Conservation (phyloP, 495 filamentous ascomycete species). For the Penicillium lividum region DNA sequence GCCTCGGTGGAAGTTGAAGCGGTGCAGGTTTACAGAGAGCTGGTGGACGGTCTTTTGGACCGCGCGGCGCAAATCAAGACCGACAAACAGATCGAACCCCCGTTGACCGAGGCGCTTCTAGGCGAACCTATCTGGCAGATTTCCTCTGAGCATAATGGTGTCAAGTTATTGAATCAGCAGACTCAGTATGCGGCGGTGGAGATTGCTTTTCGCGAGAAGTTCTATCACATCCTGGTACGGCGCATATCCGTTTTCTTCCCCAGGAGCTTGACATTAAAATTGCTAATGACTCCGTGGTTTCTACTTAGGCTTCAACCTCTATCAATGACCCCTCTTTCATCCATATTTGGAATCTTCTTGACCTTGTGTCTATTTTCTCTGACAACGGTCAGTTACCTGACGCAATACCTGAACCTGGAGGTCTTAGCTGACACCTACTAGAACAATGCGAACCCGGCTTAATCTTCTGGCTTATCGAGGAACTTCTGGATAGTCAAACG, state of each 20-base stretch:
- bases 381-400: slow-evolving; percentile 60
- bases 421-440: slow-evolving; percentile 33
- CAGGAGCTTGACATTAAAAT: slow-evolving; percentile 2
- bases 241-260: background rate
- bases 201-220: slow-evolving; percentile 73
- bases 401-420: slow-evolving; percentile 5
- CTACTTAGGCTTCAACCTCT: slow-evolving; percentile 59
- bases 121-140: slow-evolving; percentile 44
- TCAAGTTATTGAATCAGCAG: slow-evolving; percentile 36
- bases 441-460: slow-evolving; percentile 84
- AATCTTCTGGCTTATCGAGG: slow-evolving; percentile 87
- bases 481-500: slow-evolving; percentile 93
- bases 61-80: slow-evolving; percentile 66
- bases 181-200: slow-evolving; percentile 68
- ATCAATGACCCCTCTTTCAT: slow-evolving; percentile 77
- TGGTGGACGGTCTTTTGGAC: slow-evolving; percentile 63
- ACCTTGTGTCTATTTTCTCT: slow-evolving; percentile 82
- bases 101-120: slow-evolving; percentile 59
- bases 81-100: slow-evolving; percentile 70
- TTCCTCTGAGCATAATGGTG: slow-evolving; percentile 26
- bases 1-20: slow-evolving; percentile 52
- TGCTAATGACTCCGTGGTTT: slow-evolving; percentile 21
- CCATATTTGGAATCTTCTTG: slow-evolving; percentile 87
- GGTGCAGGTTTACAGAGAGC: slow-evolving; percentile 54
- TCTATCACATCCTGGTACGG: slow-evolving; percentile 73